These are phyloP conservation scores for Quercus agrifolia DNA, from an alignment of 306 rosid species.

Conservation along the genomic window DNA sequence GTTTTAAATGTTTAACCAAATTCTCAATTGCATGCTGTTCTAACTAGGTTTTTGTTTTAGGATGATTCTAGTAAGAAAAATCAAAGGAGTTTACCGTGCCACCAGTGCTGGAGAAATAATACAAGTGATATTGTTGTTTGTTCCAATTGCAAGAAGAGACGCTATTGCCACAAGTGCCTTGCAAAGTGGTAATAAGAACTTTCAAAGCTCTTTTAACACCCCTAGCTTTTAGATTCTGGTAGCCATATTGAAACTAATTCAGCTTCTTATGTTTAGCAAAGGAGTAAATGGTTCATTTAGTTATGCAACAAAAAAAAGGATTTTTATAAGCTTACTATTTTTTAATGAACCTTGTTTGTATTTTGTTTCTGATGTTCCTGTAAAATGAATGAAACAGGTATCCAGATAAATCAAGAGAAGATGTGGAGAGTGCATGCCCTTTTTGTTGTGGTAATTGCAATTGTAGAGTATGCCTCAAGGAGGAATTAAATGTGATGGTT, in stretches of 20 bases:
- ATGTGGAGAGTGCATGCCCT: constrained; percentile 49
- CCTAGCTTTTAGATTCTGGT: background rate
- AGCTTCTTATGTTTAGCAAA: background rate
- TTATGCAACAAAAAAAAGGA: background rate
- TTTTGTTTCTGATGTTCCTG: constrained; percentile 22
- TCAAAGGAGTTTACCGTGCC: constrained; percentile 41
- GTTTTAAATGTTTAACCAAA: background rate
- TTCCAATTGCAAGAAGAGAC: constrained; percentile 47
- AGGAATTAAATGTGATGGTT: constrained; percentile 38
- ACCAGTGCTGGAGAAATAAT: constrained; percentile 48
- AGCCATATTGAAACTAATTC: background rate
- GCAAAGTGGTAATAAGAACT: constrained; percentile 48
- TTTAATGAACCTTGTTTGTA: constrained; percentile 3
- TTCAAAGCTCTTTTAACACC: background rate
- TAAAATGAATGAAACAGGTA: constrained; percentile 40
- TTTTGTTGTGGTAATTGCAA: constrained; percentile 56
- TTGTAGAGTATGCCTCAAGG: constrained; percentile 59
- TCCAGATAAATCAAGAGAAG: constrained; percentile 49
- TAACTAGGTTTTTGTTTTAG: constrained; percentile 28
- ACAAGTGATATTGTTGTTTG: constrained; percentile 40
- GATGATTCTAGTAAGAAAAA: constrained; percentile 28
- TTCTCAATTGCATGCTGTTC: constrained; percentile 5
- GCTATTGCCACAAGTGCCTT: constrained; percentile 61
- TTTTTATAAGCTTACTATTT: background rate
- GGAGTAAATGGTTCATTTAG: background rate